These are phyloP conservation scores for Phycomyces blakesleeanus DNA, from an alignment of 192 early-diverging fungal genomes.

Conservation along the genomic window DNA sequence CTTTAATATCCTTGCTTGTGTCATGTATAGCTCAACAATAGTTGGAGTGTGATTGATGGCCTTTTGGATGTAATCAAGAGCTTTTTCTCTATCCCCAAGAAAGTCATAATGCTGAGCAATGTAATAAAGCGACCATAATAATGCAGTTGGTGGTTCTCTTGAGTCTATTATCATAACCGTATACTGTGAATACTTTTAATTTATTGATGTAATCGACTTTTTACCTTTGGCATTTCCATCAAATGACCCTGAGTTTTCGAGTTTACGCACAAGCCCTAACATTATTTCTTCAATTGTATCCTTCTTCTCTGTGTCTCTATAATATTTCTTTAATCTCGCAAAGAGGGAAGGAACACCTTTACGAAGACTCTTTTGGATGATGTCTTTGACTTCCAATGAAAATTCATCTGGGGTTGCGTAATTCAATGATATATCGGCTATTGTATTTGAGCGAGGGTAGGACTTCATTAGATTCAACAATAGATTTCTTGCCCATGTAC, in stretches of 20 bases:
- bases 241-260: conserved; percentile 5
- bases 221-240: background rate
- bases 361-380: conserved; percentile 66
- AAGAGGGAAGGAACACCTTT: conserved; percentile 93
- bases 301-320: conserved; percentile 58
- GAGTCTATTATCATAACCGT: background rate
- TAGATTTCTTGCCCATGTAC: background rate
- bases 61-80: conserved; percentile 68
- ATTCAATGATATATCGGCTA: conserved; percentile 69
- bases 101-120: conserved; percentile 84
- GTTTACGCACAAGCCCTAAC: conserved; percentile 46
- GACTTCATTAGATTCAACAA: background rate
- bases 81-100: conserved; percentile 58
- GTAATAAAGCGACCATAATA: conserved; percentile 83
- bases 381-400: conserved; percentile 52
- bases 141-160: conserved; percentile 60
- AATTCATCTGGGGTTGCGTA: conserved; percentile 65
- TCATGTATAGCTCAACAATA: conserved; percentile 82
- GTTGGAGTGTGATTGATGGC: conserved; percentile 81
- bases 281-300: conserved; percentile 60
- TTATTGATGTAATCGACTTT: background rate
- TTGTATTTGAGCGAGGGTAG: conserved; percentile 75
- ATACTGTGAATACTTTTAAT: background rate
- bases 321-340: conserved; percentile 69
- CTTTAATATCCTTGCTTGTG: conserved; percentile 88